These are phyloP conservation scores for Taiozyma sp. DNA, from an alignment of 1,139 yeast species.

Conservation along the genomic window DNA sequence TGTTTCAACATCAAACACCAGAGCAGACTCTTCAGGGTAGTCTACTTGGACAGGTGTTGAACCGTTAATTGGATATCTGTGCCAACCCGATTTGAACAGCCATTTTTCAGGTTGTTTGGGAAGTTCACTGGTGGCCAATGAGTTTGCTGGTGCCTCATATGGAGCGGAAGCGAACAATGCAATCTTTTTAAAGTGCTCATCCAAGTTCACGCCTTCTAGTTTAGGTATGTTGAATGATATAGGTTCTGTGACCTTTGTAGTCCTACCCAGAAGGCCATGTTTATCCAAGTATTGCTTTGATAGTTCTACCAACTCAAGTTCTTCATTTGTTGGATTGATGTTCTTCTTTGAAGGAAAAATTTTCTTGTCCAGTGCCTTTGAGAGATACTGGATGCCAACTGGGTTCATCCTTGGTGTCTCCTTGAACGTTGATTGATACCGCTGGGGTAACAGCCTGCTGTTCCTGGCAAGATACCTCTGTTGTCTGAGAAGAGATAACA, in stretches of 20 bases:
- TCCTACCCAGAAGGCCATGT: slow-evolving; percentile 74
- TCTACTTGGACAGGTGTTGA: slow-evolving; percentile 51
- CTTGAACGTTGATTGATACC: slow-evolving; percentile 1
- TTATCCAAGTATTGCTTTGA: slow-evolving; percentile 58
- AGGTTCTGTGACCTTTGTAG: slow-evolving; percentile 62
- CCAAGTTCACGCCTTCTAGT: slow-evolving; percentile 64
- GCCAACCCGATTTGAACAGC: slow-evolving; percentile 76
- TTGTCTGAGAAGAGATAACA: not conserved
- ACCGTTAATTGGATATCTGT: slow-evolving; percentile 47
- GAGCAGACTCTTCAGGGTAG: slow-evolving; percentile 55
- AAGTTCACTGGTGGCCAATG: slow-evolving; percentile 31
- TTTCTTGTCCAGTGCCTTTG: slow-evolving; percentile 52
- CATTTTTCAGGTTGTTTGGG: slow-evolving; percentile 55
- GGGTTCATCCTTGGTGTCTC: slow-evolving; percentile 59
- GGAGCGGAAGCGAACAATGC: slow-evolving; percentile 62
- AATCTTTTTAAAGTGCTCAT: slow-evolving; percentile 78
- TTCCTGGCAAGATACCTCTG: not conserved
- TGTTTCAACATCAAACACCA: slow-evolving; percentile 90
- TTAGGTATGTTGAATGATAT: slow-evolving; percentile 62
- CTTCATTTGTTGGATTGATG: slow-evolving; percentile 16
- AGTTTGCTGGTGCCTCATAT: slow-evolving; percentile 45
- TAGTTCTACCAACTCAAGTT: slow-evolving; percentile 43
- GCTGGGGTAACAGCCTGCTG: not conserved
- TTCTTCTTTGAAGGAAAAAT: slow-evolving; percentile 45
- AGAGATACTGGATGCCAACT: slow-evolving; percentile 68